Percentiles rank a stretch among this genome's conserved stretches.
Conservation (phyloP, 2,329 filamentous ascomycete species). For the Blastomyces gilchristii region DNA sequence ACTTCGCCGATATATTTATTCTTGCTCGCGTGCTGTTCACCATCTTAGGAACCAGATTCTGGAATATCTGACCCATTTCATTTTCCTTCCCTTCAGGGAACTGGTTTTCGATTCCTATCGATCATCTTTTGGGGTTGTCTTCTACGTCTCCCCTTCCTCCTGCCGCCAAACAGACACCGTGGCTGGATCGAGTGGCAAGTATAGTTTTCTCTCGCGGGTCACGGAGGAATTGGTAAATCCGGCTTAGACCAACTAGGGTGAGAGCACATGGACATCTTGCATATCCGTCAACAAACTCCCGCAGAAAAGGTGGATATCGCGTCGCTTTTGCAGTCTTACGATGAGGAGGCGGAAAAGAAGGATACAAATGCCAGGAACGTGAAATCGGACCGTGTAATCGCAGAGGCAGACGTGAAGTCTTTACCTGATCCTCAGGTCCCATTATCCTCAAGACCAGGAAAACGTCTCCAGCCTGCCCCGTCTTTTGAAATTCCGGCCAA, state of each 20-base stretch:
- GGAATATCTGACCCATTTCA: not conserved
- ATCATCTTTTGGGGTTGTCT: not conserved
- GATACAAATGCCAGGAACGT: constrained; percentile 10
- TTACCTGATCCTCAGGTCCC: constrained; percentile 26
- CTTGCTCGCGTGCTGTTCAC: not conserved
- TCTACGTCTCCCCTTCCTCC: not conserved
- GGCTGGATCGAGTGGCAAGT: constrained; percentile 1
- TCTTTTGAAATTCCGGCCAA: constrained; percentile 53
- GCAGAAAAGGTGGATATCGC: constrained; percentile 19
- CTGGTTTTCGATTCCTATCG: not conserved
- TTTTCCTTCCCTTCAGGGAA: not conserved
- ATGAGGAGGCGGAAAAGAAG: constrained; percentile 16
- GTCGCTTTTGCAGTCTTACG: constrained; percentile 15
- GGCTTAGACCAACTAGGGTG: not conserved
- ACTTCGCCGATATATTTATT: constrained; percentile 3
- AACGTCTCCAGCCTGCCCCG: constrained; percentile 38
- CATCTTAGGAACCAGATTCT: constrained; percentile 3
- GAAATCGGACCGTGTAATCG: constrained; percentile 5
- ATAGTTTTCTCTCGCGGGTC: not conserved
- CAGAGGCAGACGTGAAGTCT: constrained; percentile 19
- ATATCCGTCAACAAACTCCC: constrained; percentile 11
- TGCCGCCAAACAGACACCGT: not conserved
- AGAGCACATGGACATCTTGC: constrained; percentile 8
- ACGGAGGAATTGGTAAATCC: not conserved
- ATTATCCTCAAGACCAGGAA: constrained; percentile 24